Base-by-base conservation (phyloP, 2,329 filamentous ascomycete genomes). In the Penicillium palitans region DNA sequence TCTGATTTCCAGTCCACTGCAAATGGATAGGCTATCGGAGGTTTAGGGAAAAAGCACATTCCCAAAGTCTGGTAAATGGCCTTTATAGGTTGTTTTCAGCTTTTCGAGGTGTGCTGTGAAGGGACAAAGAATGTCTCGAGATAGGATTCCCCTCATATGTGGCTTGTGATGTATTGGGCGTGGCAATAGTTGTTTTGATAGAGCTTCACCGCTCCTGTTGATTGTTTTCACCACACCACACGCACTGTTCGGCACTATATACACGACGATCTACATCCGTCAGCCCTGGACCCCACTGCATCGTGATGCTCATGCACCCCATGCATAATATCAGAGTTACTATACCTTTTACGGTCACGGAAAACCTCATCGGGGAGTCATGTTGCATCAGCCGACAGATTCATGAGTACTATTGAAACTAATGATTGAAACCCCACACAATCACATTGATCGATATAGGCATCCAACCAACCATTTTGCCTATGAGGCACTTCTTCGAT, bases 71-170 rank as follows among this genome's bases (percentile, higher is more conserved):
- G 33, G 5, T 41, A 41, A 19, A 29, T 53, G 25, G 49, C 50
- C 47, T 57, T 58, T 58, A 58, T 58, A 58, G 24, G 37, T 21
- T 42, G 25, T 24, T 51, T 35, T 10, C 29, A 19, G n/a, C 21
- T 27, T 17, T n/a, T 50, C 12, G n/a, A 42, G 21, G 31, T 7
- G 24, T 29, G 19, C n/a, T 27, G 37, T 25, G 25, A 31, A 31
- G 19, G 19, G 25, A 42, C 24, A 7, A 19, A 12, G 45, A 42
- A 42, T 10, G 25, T 25, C n/a, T 45, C 15, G 15, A 47, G 31
- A 39, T 47, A 15, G 6, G 31, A 35, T 41, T 29, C 45, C 52
- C 46, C 50, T 49, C 55, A n/a, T 29, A 47, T 21, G 48, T 25
- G 21, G 21, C 7, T 12, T 9, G 29, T 15, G 7, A n/a, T 35